phyloP scores from a whole-genome alignment of 192 early-diverging fungal species.

The Coemansia sp. region DNA sequence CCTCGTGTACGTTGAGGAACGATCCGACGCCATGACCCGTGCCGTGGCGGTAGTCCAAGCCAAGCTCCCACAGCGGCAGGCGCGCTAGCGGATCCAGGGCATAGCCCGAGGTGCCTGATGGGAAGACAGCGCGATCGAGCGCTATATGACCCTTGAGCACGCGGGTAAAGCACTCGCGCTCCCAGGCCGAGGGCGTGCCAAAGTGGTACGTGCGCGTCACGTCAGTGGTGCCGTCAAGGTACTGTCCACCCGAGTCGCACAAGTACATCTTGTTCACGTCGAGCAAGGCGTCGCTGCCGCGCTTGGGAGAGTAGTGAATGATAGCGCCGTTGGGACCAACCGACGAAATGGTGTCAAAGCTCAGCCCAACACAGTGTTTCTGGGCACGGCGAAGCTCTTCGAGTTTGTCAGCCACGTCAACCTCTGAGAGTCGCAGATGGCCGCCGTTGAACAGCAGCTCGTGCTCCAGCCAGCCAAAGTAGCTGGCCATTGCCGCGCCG shows the following conservation, averaged over 20 bases:
- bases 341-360: slow-evolving; percentile 95
- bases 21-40: slow-evolving; percentile 98
- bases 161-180: slow-evolving; percentile 95
- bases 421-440: slow-evolving; percentile 72
- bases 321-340: slow-evolving; percentile 97
- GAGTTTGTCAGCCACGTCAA: slow-evolving; percentile 82
- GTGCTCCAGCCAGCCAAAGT: slow-evolving; percentile 95
- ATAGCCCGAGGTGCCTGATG: slow-evolving; percentile 83
- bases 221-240: slow-evolving; percentile 96
- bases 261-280: slow-evolving; percentile 81
- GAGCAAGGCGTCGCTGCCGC: slow-evolving; percentile 76
- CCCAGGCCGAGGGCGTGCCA: slow-evolving; percentile 76
- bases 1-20: slow-evolving; percentile 95
- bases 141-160: slow-evolving; percentile 98
- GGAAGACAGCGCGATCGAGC: slow-evolving; percentile 88
- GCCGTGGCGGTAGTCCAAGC: slow-evolving; percentile 95
- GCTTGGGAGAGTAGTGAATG: slow-evolving; percentile 96
- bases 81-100: slow-evolving; percentile 90
- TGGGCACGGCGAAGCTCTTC: slow-evolving; percentile 79
- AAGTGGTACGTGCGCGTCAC: slow-evolving; percentile 96
- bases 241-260: slow-evolving; percentile 97
- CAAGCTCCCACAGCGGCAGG: slow-evolving; percentile 84
- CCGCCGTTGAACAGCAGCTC: slow-evolving; percentile 73
- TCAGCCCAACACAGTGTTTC: slow-evolving; percentile 85
- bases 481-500: slow-evolving; percentile 80